These are phyloP conservation scores for Plasmodium ovale DNA, from an alignment of 169 alveolate genomes.

Conservation along the genomic window DNA sequence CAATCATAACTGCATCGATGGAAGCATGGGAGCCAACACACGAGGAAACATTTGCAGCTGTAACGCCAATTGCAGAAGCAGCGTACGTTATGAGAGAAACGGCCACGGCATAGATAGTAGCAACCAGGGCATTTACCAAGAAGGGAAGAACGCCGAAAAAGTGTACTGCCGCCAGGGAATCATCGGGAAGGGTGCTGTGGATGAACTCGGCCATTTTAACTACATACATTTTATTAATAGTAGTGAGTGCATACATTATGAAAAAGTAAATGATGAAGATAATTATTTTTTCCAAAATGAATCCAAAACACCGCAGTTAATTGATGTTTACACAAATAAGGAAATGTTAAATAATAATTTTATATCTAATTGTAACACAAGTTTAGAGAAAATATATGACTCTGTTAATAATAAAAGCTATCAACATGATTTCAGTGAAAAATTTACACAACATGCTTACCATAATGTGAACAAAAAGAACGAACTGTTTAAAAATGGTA, in stretches of 20 bases:
- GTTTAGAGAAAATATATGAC: conserved; percentile 16
- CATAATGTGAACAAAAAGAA: conserved; percentile 14
- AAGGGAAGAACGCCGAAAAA: neutral
- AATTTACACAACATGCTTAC: neutral
- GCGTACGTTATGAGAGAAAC: no score
- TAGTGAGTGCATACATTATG: neutral
- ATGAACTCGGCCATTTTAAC: neutral
- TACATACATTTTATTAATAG: neutral
- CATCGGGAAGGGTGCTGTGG: neutral
- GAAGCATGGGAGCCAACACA: neutral
- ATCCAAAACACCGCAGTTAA: conserved; percentile 12
- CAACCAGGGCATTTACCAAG: neutral
- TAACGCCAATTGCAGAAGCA: no score
- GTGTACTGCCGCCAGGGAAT: neutral
- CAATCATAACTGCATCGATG: no score
- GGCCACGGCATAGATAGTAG: no score
- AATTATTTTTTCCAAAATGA: conserved; percentile 17
- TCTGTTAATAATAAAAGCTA: conserved; percentile 1
- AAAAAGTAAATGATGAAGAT: conserved; percentile 17
- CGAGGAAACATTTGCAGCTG: no score
- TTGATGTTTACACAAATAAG: neutral
- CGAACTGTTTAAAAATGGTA: neutral
- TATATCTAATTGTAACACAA: conserved; percentile 2
- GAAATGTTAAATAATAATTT: neutral
- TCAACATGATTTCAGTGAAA: neutral